A percentile compares a stretch with the other conserved stretches of the same genome.
Evolutionary conservation across 2,329 filamentous ascomycete genomes (phyloP).

Genomic region (Acarospora socialis): DNA sequence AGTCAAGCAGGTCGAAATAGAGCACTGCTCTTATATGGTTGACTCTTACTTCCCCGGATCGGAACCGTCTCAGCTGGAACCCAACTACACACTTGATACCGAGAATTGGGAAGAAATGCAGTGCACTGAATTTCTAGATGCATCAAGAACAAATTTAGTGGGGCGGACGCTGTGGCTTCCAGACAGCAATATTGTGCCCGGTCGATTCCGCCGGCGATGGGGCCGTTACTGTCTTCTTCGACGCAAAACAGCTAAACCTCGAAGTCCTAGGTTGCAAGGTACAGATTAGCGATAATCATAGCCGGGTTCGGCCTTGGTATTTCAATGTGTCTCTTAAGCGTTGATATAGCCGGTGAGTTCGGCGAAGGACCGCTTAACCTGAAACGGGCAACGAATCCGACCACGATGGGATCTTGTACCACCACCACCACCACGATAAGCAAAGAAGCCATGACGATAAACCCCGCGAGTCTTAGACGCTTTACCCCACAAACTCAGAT

Average conservation of each 20-base stretch:
- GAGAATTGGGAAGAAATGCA: slow-evolving; percentile 64
- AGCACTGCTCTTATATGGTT: slow-evolving; percentile 67
- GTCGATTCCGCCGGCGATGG: slow-evolving; percentile 60
- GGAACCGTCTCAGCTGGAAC: slow-evolving; percentile 52
- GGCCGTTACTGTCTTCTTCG: slow-evolving; percentile 75
- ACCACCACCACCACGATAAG: neutral
- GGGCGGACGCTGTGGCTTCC: slow-evolving; percentile 75
- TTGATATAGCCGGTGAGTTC: neutral
- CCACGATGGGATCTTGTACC: neutral
- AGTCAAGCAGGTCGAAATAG: slow-evolving; percentile 45
- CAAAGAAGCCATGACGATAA: neutral
- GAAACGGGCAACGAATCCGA: slow-evolving; percentile 5
- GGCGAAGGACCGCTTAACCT: slow-evolving; percentile 7
- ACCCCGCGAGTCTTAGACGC: neutral
- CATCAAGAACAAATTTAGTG: slow-evolving; percentile 55
- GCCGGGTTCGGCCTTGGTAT: too few species aligned
- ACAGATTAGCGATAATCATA: slow-evolving; percentile 1
- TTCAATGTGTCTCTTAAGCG: too few species aligned
- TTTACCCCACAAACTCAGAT: too few species aligned
- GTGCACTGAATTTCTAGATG: slow-evolving; percentile 71
- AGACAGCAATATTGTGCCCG: slow-evolving; percentile 52
- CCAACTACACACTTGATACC: slow-evolving; percentile 60
- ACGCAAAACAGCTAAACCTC: slow-evolving; percentile 28
- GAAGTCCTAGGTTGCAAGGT: slow-evolving; percentile 2
- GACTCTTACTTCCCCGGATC: slow-evolving; percentile 65